These are phyloP conservation scores for Echinochloa phyllopogon DNA, from an alignment of 176 grass and related monocot genomes.

Conservation along the genomic window DNA sequence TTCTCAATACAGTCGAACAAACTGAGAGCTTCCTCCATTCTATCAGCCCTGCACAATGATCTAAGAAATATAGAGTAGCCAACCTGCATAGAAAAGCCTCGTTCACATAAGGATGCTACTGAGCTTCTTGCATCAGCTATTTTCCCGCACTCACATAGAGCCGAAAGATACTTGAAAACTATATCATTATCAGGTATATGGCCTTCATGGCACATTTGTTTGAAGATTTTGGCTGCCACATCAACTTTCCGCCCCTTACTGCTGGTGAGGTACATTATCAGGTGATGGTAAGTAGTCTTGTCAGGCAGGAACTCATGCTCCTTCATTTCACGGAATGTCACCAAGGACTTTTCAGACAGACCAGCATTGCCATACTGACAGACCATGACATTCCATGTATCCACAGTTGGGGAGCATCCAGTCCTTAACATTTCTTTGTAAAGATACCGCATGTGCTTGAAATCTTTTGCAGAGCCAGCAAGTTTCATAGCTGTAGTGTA, in stretches of 20 bases:
- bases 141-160: conserved; percentile 71
- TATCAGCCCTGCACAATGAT: conserved; percentile 71
- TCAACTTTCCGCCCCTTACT: conserved; percentile 75
- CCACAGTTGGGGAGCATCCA: conserved; percentile 50
- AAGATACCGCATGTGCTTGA: conserved; percentile 83
- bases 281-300: conserved; percentile 66
- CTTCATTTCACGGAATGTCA: conserved; percentile 74
- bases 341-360: conserved; percentile 72
- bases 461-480: conserved; percentile 80
- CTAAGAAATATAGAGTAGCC: conserved; percentile 72
- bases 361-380: conserved; percentile 84
- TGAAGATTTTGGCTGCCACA: conserved; percentile 67
- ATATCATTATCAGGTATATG: conserved; percentile 59
- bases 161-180: conserved; percentile 64
- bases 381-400: conserved; percentile 90
- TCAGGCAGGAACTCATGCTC: conserved; percentile 56
- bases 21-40: conserved; percentile 63
- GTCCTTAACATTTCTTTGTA: conserved; percentile 78
- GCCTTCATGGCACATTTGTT: conserved; percentile 72
- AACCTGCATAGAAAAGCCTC: conserved; percentile 61
- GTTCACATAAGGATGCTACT: conserved; percentile 59
- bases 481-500: conserved; percentile 93
- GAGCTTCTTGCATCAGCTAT: conserved; percentile 61
- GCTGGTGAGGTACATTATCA: conserved; percentile 72
- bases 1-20: conserved; percentile 56